Base-by-base conservation (phyloP, 306 rosid species). In the Cucurbita pepo region DNA sequence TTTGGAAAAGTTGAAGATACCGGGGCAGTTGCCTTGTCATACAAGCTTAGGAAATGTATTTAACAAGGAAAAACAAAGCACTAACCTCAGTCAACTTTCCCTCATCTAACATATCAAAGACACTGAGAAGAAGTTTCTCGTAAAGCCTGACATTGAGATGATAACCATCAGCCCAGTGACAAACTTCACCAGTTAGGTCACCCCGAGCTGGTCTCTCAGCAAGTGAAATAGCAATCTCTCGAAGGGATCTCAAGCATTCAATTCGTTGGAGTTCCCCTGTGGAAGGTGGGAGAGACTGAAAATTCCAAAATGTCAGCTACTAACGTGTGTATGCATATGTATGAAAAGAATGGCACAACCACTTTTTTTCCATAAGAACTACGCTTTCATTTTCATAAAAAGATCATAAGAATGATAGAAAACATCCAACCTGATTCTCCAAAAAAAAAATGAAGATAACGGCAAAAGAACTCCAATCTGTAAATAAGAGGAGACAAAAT, bases 141-240 rank as follows among this genome's bases (percentile, higher is more conserved):
- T 94, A 94, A 18, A 94, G 86, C 83, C 88, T 86, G 84, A 94
- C 91, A 77, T 89, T 94, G 13, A 94, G 80, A 81, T 81, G 91
- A 87, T 91, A 94, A 74, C 99, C 99, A 83, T 91, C 99, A 43
- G 97, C 89, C 99, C 99, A 94, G 73, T 94, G 99, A 78, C 99
- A 94, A 74, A 94, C 92, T 91, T 94, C 97, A 69, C 99, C 99
- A 30, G 99, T 94, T 77, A 94, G 85, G 85, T 94, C 99, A 62
- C 97, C 99, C 73, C 99, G 88, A 77, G 97, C 95, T 56, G 99
- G 96, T 85, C 99, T 87, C 86, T 94, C 99, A 10, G 96, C 96
- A 60, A 89, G 92, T 79, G 92, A 90, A 82, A 85, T 78, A 67
- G 87, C 86, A 81, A 91, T 81, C 80, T 91, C 99, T 83, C 91